Evolutionary conservation across 2,329 filamentous ascomycete species (phyloP), one percentile per base, ranked within the genome.

Genomic region (Hymenoscyphus repandus): DNA sequence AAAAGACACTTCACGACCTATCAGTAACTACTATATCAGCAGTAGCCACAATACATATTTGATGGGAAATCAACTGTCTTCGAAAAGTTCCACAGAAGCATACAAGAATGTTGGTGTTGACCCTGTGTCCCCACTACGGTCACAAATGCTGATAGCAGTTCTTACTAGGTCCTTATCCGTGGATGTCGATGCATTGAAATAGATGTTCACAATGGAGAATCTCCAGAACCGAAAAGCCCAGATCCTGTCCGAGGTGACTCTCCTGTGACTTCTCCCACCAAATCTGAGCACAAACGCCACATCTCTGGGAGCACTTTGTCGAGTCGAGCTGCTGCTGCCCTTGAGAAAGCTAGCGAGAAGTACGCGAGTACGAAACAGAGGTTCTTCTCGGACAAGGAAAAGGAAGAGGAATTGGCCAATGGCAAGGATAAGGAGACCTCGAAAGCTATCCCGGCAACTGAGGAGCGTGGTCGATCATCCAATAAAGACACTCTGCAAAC

Each of bases 41-140:
- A 95, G 89, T 59, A 96, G 90, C 64, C 91, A 96, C 73, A 96
- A 96, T 66, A 96, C 91, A 0, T 96, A 96, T 67, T 74, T 96
- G 38, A 84, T 85, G 1, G 91, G 91, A 2, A 90, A 95, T 62
- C 92, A 96, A 69, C 75, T 93, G 37, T 84, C 82, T 53, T 90
- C 89, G 42, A 81, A 82, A 53, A 86, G 62, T 52, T 90, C 86
- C 27, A 82, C 85, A 0, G 83, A 90, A 50, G 82, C 86, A 11
- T 96, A 96, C 69, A 85, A 78, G 59, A 81, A 83, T 64, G 88
- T 88, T 65, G 64, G 82, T 72, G 6, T 7, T 17, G 4, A 27
- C 22, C 22, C 22, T 4, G 4, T 4, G 10, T 15, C 17, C 45
- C 22, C 27, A 11, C 18, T 32, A 31, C 40, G 3, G 17, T 30